phyloP scores from a whole-genome alignment of 495 filamentous ascomycete species.

The Annulohypoxylon bovei region DNA sequence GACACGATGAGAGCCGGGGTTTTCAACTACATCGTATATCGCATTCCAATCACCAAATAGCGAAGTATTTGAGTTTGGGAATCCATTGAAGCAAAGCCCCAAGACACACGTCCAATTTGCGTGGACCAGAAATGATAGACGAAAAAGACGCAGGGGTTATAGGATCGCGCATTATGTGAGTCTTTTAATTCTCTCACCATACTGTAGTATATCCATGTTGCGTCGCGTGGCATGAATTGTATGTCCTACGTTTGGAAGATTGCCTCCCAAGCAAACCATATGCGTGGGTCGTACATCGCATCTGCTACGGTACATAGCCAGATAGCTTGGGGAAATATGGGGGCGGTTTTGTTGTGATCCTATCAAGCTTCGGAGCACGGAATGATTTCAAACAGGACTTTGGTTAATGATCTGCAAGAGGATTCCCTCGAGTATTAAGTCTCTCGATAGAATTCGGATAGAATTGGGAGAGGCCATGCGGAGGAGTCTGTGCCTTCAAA shows the following conservation, averaged over 20 bases:
- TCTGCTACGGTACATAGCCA: constrained; percentile 18
- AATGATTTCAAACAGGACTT: constrained; percentile 37
- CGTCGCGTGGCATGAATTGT: constrained; percentile 26
- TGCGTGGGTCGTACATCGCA: constrained; percentile 27
- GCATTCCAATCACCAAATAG: constrained; percentile 21
- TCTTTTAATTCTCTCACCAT: constrained; percentile 42
- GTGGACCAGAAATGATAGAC: constrained; percentile 10
- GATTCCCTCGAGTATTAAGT: constrained; percentile 5
- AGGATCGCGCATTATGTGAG: constrained; percentile 32
- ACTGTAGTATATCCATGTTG: constrained; percentile 16
- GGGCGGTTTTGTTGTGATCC: constrained; percentile 31
- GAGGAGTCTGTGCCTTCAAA: not conserved
- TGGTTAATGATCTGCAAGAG: constrained; percentile 18
- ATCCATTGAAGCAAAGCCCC: not conserved
- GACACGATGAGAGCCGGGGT: not conserved
- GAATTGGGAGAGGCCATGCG: not conserved
- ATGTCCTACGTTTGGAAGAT: not conserved
- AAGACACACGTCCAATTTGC: constrained; percentile 20
- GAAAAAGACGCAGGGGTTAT: constrained; percentile 11
- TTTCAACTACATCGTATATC: constrained; percentile 22
- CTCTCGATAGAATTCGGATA: constrained; percentile 15
- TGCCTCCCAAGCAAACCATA: constrained; percentile 11
- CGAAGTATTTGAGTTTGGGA: not conserved
- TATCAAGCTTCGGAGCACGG: constrained; percentile 26
- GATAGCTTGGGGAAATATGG: constrained; percentile 36